phyloP scores from a whole-genome alignment of 148 eudicot genomes.

The Camellia granthamiana region DNA sequence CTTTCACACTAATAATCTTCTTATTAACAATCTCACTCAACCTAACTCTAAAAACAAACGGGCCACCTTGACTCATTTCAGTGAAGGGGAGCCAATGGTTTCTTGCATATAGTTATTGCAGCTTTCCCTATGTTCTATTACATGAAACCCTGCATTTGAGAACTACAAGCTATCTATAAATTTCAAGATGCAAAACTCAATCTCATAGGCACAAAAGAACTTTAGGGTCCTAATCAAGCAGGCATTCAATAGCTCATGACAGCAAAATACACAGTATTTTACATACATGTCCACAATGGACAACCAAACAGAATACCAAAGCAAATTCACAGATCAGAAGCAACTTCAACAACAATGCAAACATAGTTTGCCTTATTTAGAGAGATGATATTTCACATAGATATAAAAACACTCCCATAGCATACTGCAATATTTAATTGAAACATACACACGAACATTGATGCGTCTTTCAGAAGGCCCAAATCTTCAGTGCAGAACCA shows the following conservation, averaged over 20 bases:
- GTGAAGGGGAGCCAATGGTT: too few relatives aligned
- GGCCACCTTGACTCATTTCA: too few relatives aligned
- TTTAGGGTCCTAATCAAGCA: background rate
- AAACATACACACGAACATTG: background rate
- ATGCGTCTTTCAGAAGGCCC: background rate
- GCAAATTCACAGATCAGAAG: conserved; percentile 6
- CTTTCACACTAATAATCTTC: too few relatives aligned
- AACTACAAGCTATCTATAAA: too few relatives aligned
- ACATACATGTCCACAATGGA: conserved; percentile 11
- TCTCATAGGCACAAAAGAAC: background rate
- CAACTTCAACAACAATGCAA: conserved; percentile 10
- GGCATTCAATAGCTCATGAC: conserved; percentile 19
- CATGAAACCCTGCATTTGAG: too few relatives aligned
- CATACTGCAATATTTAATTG: background rate
- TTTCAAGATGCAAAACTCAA: too few relatives aligned
- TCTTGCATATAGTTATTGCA: too few relatives aligned
- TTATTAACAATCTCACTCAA: too few relatives aligned
- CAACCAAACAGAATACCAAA: background rate
- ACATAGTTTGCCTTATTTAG: conserved; percentile 22
- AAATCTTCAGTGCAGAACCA: conserved; percentile 48
- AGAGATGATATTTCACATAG: conserved; percentile 8
- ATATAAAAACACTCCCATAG: background rate
- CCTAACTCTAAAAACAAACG: too few relatives aligned
- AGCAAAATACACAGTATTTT: conserved; percentile 2
- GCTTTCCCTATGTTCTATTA: too few relatives aligned